Conservation (phyloP, 2,329 filamentous ascomycete species). For the Alternaria panax region DNA sequence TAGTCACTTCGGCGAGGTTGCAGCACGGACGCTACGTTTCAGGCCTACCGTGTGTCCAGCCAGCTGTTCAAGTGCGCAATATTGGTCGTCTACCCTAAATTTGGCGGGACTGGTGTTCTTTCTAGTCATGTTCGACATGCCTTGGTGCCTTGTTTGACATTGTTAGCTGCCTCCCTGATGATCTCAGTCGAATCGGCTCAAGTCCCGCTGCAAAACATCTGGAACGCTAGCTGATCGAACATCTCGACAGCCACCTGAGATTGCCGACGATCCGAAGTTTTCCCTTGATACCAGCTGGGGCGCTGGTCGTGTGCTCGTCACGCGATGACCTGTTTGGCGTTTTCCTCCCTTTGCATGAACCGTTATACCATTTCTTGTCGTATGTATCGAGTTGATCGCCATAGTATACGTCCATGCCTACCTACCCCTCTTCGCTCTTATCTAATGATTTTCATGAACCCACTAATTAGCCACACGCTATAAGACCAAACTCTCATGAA, state of each 20-base stretch:
- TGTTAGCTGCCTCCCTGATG: not conserved
- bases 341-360: not conserved
- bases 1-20: not conserved
- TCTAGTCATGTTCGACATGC: not conserved
- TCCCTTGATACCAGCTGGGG: not conserved
- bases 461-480: not conserved
- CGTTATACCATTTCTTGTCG: not conserved
- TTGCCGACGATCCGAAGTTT: not conserved
- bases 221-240: not conserved
- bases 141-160: not conserved
- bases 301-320: not conserved
- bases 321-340: not conserved
- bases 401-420: not conserved
- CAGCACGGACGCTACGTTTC: not conserved
- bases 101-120: not conserved
- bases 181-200: not conserved
- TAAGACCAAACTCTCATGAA: not conserved
- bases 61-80: not conserved
- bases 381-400: not conserved
- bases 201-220: not conserved
- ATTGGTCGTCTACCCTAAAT: not conserved
- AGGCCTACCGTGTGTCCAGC: not conserved
- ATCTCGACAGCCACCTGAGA: not conserved
- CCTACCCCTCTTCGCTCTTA: not conserved
- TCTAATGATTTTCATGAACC: not conserved